Percentiles rank a stretch among this genome's conserved stretches.
Evolutionary conservation across 768 basidiomycete species (phyloP).

Genomic region (Tricholoma saponaceum): DNA sequence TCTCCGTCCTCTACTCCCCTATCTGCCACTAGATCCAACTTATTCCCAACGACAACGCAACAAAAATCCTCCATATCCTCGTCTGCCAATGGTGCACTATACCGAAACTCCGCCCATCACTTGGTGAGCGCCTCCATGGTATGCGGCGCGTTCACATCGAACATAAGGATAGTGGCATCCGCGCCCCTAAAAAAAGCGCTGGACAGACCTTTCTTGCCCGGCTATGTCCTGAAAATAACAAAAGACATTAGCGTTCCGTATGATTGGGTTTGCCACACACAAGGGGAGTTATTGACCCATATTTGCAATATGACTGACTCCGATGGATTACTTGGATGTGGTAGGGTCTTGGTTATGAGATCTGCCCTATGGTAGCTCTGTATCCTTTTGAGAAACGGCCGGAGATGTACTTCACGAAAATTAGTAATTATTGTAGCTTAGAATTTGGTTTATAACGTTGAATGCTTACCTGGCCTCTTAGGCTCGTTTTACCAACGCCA

Average conservation of each 20-base stretch:
- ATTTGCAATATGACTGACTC: constrained; percentile 67
- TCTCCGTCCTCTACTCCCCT: too few species aligned
- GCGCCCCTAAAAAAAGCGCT: too few species aligned
- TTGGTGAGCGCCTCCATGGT: constrained; percentile 54
- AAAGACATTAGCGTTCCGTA: constrained; percentile 1
- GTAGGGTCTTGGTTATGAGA: constrained; percentile 74
- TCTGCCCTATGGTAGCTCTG: constrained; percentile 85
- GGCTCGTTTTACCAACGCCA: constrained; percentile 82
- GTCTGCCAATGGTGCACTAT: too few species aligned
- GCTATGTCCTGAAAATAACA: constrained; percentile 65
- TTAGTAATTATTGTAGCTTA: neutral
- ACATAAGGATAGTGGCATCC: constrained; percentile 75
- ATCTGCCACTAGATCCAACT: constrained; percentile 60
- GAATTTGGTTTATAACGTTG: neutral
- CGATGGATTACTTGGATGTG: constrained; percentile 50
- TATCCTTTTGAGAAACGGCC: constrained; percentile 74
- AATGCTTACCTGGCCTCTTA: constrained; percentile 63
- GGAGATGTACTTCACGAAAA: constrained; percentile 76
- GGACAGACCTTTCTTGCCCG: constrained; percentile 86
- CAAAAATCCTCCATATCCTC: constrained; percentile 59
- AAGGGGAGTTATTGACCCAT: constrained; percentile 30
- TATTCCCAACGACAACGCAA: constrained; percentile 76
- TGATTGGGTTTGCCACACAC: neutral
- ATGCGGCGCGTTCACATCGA: constrained; percentile 67
- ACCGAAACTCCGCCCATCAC: constrained; percentile 80